Percentiles rank a stretch among this genome's conserved stretches.
Conservation (phyloP, 306 rosid genomes). For the Carpinus fangiana region DNA sequence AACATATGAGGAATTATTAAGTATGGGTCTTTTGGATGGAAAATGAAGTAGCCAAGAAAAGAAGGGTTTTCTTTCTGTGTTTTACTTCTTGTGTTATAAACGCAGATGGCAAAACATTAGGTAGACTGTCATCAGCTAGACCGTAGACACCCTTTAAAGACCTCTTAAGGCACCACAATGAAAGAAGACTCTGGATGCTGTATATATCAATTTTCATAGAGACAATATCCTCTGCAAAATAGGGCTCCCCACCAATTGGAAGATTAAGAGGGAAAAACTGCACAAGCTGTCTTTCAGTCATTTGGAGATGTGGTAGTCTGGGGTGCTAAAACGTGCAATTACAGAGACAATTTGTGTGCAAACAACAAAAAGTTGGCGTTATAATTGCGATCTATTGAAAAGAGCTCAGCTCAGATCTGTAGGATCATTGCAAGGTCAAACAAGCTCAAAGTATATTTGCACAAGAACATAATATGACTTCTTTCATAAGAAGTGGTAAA, state of each 20-base stretch:
- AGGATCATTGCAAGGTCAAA: conserved; percentile 9
- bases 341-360: background rate
- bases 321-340: background rate
- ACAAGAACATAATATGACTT: background rate
- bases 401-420: background rate
- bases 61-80: background rate
- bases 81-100: conserved; percentile 1
- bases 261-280: conserved; percentile 4
- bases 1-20: conserved; percentile 8
- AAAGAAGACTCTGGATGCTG: conserved; percentile 3
- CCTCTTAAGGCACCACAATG: background rate
- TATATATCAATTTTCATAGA: background rate
- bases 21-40: background rate
- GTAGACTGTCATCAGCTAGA: background rate
- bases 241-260: background rate
- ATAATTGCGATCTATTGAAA: background rate
- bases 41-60: conserved; percentile 14
- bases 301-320: background rate
- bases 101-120: background rate
- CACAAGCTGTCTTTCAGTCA: background rate
- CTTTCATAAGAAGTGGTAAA: background rate
- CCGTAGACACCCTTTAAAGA: background rate
- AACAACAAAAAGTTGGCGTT: background rate
- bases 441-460: background rate
- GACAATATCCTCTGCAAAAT: background rate